Evolutionary conservation across 2,329 filamentous ascomycete genomes (phyloP).

Genomic region (Blumeriella jaapii): DNA sequence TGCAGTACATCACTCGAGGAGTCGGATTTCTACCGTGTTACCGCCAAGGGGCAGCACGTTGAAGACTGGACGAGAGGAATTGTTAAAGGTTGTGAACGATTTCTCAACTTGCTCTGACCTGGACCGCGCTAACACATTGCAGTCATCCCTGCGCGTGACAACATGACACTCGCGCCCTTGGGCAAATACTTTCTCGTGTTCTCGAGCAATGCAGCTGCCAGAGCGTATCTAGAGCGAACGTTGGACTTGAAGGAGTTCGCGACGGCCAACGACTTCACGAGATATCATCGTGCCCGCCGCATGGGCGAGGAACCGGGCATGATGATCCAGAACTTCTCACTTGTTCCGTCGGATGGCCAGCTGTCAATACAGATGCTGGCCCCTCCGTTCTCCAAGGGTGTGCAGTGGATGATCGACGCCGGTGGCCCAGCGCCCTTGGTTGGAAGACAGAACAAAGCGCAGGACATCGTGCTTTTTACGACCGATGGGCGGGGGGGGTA

Average conservation of each 20-base stretch:
- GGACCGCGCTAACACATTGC: slow-evolving; percentile 2
- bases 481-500: slow-evolving; percentile 17
- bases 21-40: slow-evolving; percentile 60
- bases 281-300: slow-evolving; percentile 31
- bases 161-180: slow-evolving; percentile 47
- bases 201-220: slow-evolving; percentile 44
- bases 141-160: slow-evolving; percentile 50
- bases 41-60: slow-evolving; percentile 49
- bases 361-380: slow-evolving; percentile 27
- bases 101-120: background rate
- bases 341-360: slow-evolving; percentile 33
- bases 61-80: slow-evolving; percentile 57
- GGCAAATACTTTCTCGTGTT: slow-evolving; percentile 63
- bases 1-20: slow-evolving; percentile 48
- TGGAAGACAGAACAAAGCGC: slow-evolving; percentile 12
- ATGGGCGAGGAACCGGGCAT: slow-evolving; percentile 36
- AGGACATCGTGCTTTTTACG: slow-evolving; percentile 23
- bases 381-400: slow-evolving; percentile 26
- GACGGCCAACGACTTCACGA: slow-evolving; percentile 23
- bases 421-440: slow-evolving; percentile 23
- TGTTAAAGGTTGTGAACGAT: slow-evolving; percentile 42
- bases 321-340: slow-evolving; percentile 37
- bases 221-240: slow-evolving; percentile 47
- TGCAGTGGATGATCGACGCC: slow-evolving; percentile 28
- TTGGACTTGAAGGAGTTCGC: slow-evolving; percentile 34